Evolutionary conservation across 352 stramenopile genomes (phyloP), one percentile per base, ranked within the genome.

Genomic region (Phytophthora parvispora): DNA sequence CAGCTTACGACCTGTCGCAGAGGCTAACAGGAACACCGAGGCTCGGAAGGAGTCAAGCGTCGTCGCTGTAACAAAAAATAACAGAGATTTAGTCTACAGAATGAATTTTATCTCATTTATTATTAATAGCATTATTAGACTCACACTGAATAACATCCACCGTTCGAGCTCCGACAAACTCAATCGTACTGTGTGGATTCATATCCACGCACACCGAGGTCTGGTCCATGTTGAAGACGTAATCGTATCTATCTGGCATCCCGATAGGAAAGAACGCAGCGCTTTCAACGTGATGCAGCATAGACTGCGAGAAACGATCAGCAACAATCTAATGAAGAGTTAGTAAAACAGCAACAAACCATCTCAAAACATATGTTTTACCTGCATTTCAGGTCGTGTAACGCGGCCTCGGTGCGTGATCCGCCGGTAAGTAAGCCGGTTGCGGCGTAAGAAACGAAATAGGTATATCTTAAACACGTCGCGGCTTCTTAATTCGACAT

Each of bases 141-240:
- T 13, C 42, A 67, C 60, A 60, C 22, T 66, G 59, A 53, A 59
- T 22, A 58, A 69, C 62, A 53, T 63, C 22, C 24, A 70, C 62
- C 16, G 42, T 54, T 45, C 36, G 36, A 22, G 43, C 53, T 18
- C 31, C 67, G 31, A 63, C 61, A 43, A 57, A 63, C 31, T 58
- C 61, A 7, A 64, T 69, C 18, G 53, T 69, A 25, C 32, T 69
- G 27, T 69, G 47, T 12, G 52, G 52, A 52, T 58, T 69, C 62
- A 64, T 64, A 27, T 69, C 53, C 6, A 69, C 55, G 12, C 49
- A 69, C 3, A 64, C 54, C 10, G 43, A 69, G 4, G 62, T 64
- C 32, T 70, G 60, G 28, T 54, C 62, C 62, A 60, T 59, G n/a
- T 55, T 55, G n/a, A 64, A 70, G 6, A 64, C 10, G 27, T 27